These are phyloP conservation scores for Colletotrichum tropicale DNA, from an alignment of 2,329 filamentous ascomycete genomes.

Conservation along the genomic window DNA sequence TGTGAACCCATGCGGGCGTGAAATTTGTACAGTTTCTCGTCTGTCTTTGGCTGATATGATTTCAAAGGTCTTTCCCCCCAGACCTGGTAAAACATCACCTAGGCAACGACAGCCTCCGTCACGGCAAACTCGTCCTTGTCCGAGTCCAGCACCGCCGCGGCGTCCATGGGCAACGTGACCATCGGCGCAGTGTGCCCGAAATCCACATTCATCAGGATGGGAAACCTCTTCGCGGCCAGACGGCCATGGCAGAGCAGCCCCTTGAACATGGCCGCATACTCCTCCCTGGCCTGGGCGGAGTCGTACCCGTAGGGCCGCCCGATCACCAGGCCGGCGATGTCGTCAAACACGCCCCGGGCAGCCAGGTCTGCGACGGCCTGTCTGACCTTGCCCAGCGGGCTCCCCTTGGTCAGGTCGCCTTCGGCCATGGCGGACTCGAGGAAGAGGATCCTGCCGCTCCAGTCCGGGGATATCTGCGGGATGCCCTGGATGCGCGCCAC, in stretches of 20 bases:
- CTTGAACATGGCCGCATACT: slow-evolving; percentile 34
- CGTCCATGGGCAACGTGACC: slow-evolving; percentile 44
- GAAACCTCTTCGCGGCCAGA: slow-evolving; percentile 34
- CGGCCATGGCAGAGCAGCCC: slow-evolving; percentile 38
- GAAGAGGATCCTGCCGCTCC: slow-evolving; percentile 42
- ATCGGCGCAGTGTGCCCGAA: slow-evolving; percentile 47
- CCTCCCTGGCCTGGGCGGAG: slow-evolving; percentile 27
- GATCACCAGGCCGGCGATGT: slow-evolving; percentile 43
- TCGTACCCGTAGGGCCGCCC: slow-evolving; percentile 47
- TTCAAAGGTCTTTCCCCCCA: not conserved
- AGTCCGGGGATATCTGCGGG: slow-evolving; percentile 35
- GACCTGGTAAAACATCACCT: not conserved
- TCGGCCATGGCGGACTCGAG: slow-evolving; percentile 44
- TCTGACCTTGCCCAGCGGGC: slow-evolving; percentile 32
- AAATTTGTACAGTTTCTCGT: not conserved
- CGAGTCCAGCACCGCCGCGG: slow-evolving; percentile 40
- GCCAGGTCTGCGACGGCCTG: slow-evolving; percentile 44
- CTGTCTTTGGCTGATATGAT: not conserved
- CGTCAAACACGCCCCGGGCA: slow-evolving; percentile 44
- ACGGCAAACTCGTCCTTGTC: slow-evolving; percentile 39
- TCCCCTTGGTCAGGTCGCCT: slow-evolving; percentile 21
- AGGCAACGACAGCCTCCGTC: slow-evolving; percentile 22
- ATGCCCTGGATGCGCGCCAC: slow-evolving; percentile 40
- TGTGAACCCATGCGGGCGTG: not conserved
- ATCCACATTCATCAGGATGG: slow-evolving; percentile 46